These are phyloP conservation scores for Lolium multiflorum DNA, from an alignment of 176 grass and related monocot species.

Conservation along the genomic window DNA sequence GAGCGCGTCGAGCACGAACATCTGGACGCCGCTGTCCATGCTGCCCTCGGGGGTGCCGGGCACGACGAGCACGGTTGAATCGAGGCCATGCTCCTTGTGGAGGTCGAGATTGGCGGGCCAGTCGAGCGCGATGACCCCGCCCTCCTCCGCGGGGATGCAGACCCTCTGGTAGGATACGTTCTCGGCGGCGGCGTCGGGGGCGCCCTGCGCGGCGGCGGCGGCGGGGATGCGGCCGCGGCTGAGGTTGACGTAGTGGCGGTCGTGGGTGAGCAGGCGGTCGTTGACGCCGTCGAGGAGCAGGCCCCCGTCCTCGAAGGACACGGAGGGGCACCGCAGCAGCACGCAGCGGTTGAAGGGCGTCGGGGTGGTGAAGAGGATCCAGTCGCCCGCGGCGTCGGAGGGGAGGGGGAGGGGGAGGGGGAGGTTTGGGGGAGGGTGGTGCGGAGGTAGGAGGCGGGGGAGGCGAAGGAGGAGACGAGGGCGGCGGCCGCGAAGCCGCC, in stretches of 20 bases:
- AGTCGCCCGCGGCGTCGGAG: slow-evolving; percentile 58
- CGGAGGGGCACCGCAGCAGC: slow-evolving; percentile 86
- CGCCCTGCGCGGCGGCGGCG: slow-evolving; percentile 46
- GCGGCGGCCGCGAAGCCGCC: slow-evolving; percentile 57
- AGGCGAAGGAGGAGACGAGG: slow-evolving; percentile 41
- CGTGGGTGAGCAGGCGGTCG: slow-evolving; percentile 70
- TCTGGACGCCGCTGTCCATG: slow-evolving; percentile 64
- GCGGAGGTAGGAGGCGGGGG: slow-evolving; percentile 23
- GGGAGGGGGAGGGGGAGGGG: not conserved
- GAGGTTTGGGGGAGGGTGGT: not conserved
- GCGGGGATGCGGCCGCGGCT: slow-evolving; percentile 59
- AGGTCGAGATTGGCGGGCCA: slow-evolving; percentile 89
- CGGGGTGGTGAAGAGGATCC: slow-evolving; percentile 85
- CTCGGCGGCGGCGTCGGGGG: slow-evolving; percentile 38
- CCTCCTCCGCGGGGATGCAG: slow-evolving; percentile 73
- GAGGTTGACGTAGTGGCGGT: slow-evolving; percentile 84
- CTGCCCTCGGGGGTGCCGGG: slow-evolving; percentile 74
- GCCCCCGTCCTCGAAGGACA: slow-evolving; percentile 82
- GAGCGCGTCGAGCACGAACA: slow-evolving; percentile 70
- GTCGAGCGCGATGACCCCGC: slow-evolving; percentile 83
- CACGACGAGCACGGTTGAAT: slow-evolving; percentile 72
- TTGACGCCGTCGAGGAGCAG: slow-evolving; percentile 71
- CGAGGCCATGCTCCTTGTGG: slow-evolving; percentile 75
- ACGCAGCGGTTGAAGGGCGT: slow-evolving; percentile 92
- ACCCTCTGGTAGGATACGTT: slow-evolving; percentile 77